Evolutionary conservation across 169 alveolate genomes (phyloP), one percentile per base, ranked within the genome.

Genomic region (Eimeria zaria): DNA sequence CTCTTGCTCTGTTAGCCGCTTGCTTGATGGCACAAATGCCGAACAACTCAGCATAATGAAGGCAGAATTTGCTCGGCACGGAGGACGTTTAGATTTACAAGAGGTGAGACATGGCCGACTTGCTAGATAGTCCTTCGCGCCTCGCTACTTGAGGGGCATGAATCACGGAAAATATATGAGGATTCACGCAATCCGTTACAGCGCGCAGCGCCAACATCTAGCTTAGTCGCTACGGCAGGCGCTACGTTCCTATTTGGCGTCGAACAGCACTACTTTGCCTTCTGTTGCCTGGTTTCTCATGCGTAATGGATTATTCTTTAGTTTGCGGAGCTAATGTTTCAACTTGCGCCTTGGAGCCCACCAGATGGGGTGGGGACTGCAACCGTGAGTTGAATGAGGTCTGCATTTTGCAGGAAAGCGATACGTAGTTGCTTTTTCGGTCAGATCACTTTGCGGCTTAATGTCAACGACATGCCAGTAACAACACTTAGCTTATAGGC

Each of bases 271-370:
- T 16, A 14, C 12, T 36, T 36, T 69, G 80, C 30, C 80, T 69
- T 20, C 87, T n/a, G 22, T 12, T 76, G 44, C 58, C 58, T 0
- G 24, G 74, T 30, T 51, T 36, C 30, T 30, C 44, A 20, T 81
- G 69, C 78, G 92, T 20, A 18, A 1, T 85, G 80, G 22, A n/a
- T 5, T 85, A 24, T 46, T 20, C 92, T 60, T 36, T 85, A 85
- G 92, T 85, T 85, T 30, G 92, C 92, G 44, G 92, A 85, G 80
- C 51, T 85, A 44, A 85, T 85, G 92, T 85, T 85, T 30, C 80
- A 58, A 39, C 7, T 85, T 1, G 46, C 92, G 12, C 67, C 92
- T 0, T 85, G 78, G 58, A 85, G 69, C 27, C 39, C 92, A 58
- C 16, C 80, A 24, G 92, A 85, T 39, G 67, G 58, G 41, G 12